Evolutionary conservation across 78 protist genomes (phyloP).

Genomic region (Protostelium mycophagum): DNA sequence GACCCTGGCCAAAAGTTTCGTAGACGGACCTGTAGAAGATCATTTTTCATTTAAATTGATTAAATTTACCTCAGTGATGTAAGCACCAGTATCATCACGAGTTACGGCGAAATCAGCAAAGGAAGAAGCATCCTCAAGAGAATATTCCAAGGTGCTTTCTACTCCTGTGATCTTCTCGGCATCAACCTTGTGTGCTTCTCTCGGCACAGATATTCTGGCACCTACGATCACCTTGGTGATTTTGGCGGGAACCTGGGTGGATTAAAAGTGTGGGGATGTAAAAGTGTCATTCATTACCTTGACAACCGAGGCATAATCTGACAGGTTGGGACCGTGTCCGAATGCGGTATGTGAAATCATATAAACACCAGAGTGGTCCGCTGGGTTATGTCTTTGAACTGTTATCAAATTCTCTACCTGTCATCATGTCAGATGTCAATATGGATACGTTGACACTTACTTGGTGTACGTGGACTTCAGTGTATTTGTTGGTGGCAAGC

Average conservation of each 20-base stretch:
- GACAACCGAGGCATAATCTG: background rate
- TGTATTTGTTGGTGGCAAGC: constrained; percentile 8
- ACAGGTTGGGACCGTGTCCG: background rate
- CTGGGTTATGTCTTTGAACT: constrained; percentile 55
- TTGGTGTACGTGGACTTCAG: constrained; percentile 45
- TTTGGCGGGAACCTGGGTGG: constrained; percentile 1
- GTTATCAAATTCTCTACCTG: constrained; percentile 25
- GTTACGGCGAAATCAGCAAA: constrained; percentile 3
- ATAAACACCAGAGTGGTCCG: constrained; percentile 23
- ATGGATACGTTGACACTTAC: background rate
- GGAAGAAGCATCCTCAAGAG: background rate
- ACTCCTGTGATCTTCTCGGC: background rate
- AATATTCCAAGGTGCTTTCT: background rate
- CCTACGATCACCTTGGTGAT: constrained; percentile 36
- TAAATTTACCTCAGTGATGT: background rate
- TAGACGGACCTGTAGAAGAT: background rate
- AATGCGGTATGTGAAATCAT: constrained; percentile 42
- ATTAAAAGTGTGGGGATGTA: background rate
- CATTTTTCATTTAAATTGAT: background rate
- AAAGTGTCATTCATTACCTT: background rate
- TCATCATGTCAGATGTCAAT: background rate
- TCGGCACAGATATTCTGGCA: constrained; percentile 24
- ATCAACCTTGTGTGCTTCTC: background rate
- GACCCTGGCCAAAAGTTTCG: constrained; percentile 39
- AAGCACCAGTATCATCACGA: background rate